A percentile compares a stretch with the other conserved stretches of the same genome.
Conservation (phyloP, 148 eudicot genomes). For the Nyssa sinensis region DNA sequence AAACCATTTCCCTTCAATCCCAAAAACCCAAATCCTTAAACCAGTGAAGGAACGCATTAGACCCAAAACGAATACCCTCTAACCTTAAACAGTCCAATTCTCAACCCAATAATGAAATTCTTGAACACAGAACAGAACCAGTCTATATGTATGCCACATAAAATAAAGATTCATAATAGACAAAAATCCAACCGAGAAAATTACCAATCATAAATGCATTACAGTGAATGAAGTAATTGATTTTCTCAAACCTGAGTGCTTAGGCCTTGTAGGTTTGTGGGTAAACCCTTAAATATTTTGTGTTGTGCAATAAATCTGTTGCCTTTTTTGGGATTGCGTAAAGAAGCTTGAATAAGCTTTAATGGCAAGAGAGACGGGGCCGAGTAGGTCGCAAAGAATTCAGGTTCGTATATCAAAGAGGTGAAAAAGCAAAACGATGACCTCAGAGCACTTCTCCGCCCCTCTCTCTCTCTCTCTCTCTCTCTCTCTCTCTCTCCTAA, state of each 20-base stretch:
- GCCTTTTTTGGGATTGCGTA: slow-evolving; percentile 16
- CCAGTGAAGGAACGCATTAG: neutral
- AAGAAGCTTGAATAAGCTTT: slow-evolving; percentile 11
- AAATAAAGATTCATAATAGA: neutral
- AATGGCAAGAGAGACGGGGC: slow-evolving; percentile 6
- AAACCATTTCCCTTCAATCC: slow-evolving; percentile 15
- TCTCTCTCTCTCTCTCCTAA: too few relatives aligned
- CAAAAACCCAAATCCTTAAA: neutral
- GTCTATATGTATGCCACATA: neutral
- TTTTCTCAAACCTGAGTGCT: slow-evolving; percentile 18
- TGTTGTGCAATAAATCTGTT: slow-evolving; percentile 13
- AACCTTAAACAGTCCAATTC: slow-evolving; percentile 17
- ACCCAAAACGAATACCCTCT: slow-evolving; percentile 21
- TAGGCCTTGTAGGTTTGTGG: slow-evolving; percentile 16
- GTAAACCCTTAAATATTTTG: slow-evolving; percentile 13
- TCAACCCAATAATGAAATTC: neutral
- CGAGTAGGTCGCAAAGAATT: slow-evolving; percentile 33
- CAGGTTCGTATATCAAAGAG: slow-evolving; percentile 17
- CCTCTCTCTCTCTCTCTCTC: slow-evolving; percentile 15
- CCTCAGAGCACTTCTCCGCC: slow-evolving; percentile 15
- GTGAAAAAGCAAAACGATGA: slow-evolving; percentile 5
- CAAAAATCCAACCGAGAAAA: slow-evolving; percentile 8
- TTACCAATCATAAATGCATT: slow-evolving; percentile 14
- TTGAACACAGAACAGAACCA: neutral
- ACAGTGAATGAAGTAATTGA: neutral